Evolutionary conservation across 2,329 filamentous ascomycete genomes (phyloP).

Genomic region (Fusarium lyarnte): DNA sequence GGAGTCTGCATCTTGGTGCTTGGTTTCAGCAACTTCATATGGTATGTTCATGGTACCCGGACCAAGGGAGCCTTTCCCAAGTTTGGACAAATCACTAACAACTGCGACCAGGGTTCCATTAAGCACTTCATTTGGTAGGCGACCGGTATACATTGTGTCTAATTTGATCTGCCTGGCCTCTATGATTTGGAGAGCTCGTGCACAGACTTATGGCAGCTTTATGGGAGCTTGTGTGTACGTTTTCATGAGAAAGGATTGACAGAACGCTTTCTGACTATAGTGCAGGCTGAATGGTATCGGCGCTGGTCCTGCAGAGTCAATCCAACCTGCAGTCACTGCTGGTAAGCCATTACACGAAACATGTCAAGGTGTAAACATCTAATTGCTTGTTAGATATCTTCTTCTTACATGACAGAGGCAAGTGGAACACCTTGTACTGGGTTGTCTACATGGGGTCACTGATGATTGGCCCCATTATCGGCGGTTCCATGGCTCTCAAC

Average conservation of each 20-base stretch:
- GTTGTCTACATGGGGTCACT: not conserved
- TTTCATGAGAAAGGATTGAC: fast-evolving
- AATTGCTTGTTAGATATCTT: not conserved
- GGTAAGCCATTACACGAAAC: not conserved
- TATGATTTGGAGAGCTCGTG: not conserved
- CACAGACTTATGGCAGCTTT: not conserved
- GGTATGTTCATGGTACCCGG: not conserved
- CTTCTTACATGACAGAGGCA: not conserved
- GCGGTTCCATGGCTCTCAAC: not conserved
- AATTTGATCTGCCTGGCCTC: not conserved
- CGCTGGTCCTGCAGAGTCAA: not conserved
- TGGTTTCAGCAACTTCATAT: not conserved
- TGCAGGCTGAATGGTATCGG: not conserved
- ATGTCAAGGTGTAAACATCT: not conserved
- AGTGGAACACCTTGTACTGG: not conserved
- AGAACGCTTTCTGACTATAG: not conserved
- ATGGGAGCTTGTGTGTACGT: not conserved
- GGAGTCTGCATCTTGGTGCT: not conserved
- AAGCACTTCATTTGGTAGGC: not conserved
- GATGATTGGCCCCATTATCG: not conserved
- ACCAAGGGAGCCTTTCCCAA: fast-evolving
- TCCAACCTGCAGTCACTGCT: not conserved
- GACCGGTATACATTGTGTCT: not conserved
- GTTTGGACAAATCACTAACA: not conserved
- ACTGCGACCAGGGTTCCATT: not conserved